Base-by-base conservation (phyloP, 495 filamentous ascomycete species). In the Aspergillus diversus region DNA sequence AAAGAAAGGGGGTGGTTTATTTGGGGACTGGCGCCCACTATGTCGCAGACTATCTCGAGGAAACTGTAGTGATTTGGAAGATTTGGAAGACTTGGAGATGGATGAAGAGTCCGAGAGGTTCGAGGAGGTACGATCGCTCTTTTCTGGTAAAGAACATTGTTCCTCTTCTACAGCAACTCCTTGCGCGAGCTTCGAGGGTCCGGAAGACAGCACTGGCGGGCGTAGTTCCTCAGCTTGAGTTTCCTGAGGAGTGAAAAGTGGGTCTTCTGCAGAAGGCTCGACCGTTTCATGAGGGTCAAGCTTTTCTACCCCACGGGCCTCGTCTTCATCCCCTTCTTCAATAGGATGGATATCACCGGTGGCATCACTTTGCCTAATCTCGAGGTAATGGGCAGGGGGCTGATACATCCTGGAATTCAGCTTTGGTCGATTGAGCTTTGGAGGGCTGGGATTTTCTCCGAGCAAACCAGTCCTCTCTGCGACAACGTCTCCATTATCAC, bases 311-410 rank as follows among this genome's bases (percentile, higher is more conserved):
- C 59, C 42, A 35, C 72, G 63, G 5, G 71, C 75, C 37, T 81
- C 81, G 34, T 85, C 86, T 55, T 93, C 91, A 46, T 96, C 92
- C 6, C 77, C 80, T 73, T 92, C 89, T n/a, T 87, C 80, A 70
- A 92, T 91, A 5, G 86, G 83, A 63, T 87, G 85, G 17, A 89
- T 89, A 43, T 78, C 73, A 21, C 84, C 82, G 34, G 79, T 75
- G 5, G 73, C 74, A 31, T 81, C 78, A 33, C 77, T 76, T 48
- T 76, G 75, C 35, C 80, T 74, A 46, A 69, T 75, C 32, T 85
- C 84, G 39, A 81, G 78, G 64, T 80, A 80, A 15, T 63, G 62
- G n/a, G 55, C 61, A 0, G 73, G 66, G 3, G 66, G 67, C 39
- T 73, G 68, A 32, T 72, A 73, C 11, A 72, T 32, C 49, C 68